A percentile compares a stretch with the other conserved stretches of the same genome.
Evolutionary conservation across 768 basidiomycete species (phyloP).

Genomic region (Rickenella mellea): DNA sequence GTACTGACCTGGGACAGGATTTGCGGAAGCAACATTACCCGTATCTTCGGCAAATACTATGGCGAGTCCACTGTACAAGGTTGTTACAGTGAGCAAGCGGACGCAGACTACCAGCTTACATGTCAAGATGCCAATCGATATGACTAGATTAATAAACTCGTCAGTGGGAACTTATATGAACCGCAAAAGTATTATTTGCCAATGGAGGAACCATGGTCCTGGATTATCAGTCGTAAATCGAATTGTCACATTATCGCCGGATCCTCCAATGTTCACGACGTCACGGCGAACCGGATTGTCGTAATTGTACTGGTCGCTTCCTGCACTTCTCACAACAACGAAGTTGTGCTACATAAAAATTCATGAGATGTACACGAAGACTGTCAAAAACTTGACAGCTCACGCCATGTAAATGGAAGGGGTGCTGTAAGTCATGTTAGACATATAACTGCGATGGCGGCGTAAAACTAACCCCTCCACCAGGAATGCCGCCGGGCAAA

Average conservation of each 20-base stretch:
- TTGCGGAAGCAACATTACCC: conserved; percentile 6
- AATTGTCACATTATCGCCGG: conserved; percentile 2
- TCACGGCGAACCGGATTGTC: conserved; percentile 45
- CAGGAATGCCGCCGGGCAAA: conserved; percentile 1
- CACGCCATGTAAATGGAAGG: conserved; percentile 1
- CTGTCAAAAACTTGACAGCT: neutral
- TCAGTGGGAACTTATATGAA: neutral
- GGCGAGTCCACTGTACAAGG: conserved; percentile 21
- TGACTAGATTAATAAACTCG: conserved; percentile 22
- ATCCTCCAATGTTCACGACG: conserved; percentile 5
- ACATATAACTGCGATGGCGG: too few species aligned
- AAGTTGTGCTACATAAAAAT: conserved; percentile 34
- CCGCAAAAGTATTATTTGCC: too few species aligned
- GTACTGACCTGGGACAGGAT: conserved; percentile 11
- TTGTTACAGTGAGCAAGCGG: neutral
- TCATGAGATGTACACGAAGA: neutral
- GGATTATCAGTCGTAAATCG: conserved; percentile 7
- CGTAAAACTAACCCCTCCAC: too few species aligned
- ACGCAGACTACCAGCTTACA: conserved; percentile 16
- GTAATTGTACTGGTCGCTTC: conserved; percentile 28
- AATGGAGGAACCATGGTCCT: conserved; percentile 6
- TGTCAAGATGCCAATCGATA: conserved; percentile 43
- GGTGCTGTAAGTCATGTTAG: too few species aligned
- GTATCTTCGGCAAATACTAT: conserved; percentile 31
- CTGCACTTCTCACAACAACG: conserved; percentile 34